Percentiles rank a stretch among this genome's conserved stretches.
Conservation (phyloP, 345 rosid genomes). For the Alliaria petiolata region DNA sequence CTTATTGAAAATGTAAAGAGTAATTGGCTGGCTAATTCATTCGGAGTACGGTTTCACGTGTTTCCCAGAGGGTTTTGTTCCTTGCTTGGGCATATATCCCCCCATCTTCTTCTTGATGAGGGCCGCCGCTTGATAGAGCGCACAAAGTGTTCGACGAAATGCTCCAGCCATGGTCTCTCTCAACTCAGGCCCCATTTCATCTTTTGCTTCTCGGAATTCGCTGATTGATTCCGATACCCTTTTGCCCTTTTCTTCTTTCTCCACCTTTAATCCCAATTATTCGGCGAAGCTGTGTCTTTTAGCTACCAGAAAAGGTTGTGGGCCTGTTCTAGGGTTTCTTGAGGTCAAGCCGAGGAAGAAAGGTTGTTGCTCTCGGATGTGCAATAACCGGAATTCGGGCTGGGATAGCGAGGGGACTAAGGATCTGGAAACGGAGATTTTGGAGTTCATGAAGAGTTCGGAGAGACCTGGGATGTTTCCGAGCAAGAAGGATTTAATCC, state of each 20-base stretch:
- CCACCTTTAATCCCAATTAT: conserved; percentile 1
- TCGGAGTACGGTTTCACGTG: not conserved
- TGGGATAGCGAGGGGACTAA: conserved; percentile 46
- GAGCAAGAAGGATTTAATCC: conserved; percentile 53
- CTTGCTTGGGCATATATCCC: conserved; percentile 49
- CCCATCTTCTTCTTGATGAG: not conserved
- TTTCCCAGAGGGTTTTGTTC: conserved; percentile 46
- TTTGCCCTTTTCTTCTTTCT: conserved; percentile 12
- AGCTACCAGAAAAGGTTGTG: conserved; percentile 17
- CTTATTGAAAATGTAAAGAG: too few relatives aligned
- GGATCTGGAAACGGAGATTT: conserved; percentile 67
- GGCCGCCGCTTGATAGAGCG: not conserved
- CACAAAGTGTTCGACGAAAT: conserved; percentile 68
- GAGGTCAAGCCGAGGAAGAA: conserved; percentile 34
- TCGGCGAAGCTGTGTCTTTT: conserved; percentile 16
- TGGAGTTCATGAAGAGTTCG: conserved; percentile 76
- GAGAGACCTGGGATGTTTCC: conserved; percentile 68
- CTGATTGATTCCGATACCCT: conserved; percentile 31
- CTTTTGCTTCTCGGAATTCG: conserved; percentile 26
- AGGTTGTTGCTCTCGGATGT: conserved; percentile 34
- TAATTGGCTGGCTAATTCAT: too few relatives aligned
- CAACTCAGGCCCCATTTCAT: conserved; percentile 32
- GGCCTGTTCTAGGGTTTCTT: conserved; percentile 30
- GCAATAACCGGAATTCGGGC: conserved; percentile 33
- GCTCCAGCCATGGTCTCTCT: conserved; percentile 81